Base-by-base conservation (phyloP, 1,139 yeast genomes). In the Candida glucosophila region DNA sequence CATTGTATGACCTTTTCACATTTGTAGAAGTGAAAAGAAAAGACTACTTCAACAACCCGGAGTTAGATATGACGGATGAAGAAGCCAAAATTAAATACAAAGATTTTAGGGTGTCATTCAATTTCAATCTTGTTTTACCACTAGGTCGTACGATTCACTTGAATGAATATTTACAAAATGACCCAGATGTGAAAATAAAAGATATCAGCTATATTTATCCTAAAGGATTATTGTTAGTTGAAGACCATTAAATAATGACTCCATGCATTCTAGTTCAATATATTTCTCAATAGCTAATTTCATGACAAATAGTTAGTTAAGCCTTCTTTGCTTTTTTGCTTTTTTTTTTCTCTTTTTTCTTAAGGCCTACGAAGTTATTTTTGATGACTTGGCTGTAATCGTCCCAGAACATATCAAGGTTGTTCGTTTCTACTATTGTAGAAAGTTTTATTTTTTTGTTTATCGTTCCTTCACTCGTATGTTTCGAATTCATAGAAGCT, bases 341-440 rank as follows among this genome's bases (percentile, higher is more conserved):
- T 60, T 72, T 74, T 58, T 71, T 73, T 48, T 46, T 73, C 14
- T 52, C 57, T 45, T 49, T 57, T 48, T 69, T 73, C 41, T 54
- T 68, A 33, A 79, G 46, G 7, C 82, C 74, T 17, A 68, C 52
- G 28, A 72, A 50, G 14, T 60, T 85, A 15, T 58, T 47, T 46
- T 80, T 81, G 31, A 81, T 61, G 1, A 69, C 69, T 23, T 70
- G 74, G 1, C 80, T 57, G 47, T 81, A 82, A 21, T 71, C 73
- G 20, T 52, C 49, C 93, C 93, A 82, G 45, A 82, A 82, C 34
- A 56, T 55, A 32, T 75, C 80, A 37, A 82, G 55, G 12, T 66
- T 55, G 4, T 59, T 66, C 1, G 70, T 53, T 22, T 66, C 67
- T 15, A 83, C 83, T 12, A 74, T 69, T 0, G 94, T 81, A 6